A percentile compares a stretch with the other conserved stretches of the same genome.
Evolutionary conservation across 768 basidiomycete genomes (phyloP).

Genomic region (Leucocoprinus leucothites): DNA sequence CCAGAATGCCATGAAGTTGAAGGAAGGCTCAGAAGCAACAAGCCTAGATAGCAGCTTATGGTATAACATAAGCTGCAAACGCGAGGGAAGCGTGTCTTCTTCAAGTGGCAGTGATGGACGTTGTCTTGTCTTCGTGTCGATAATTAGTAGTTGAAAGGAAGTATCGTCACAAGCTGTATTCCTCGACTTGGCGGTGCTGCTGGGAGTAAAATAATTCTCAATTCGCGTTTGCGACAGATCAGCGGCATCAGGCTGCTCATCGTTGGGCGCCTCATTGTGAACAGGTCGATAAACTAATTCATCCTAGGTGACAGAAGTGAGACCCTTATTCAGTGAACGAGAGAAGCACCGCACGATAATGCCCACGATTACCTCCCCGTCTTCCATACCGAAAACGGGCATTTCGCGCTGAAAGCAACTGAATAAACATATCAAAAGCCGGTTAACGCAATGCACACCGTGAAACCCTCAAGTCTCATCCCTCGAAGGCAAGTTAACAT

Average conservation of each 20-base stretch:
- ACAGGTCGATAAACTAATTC: conserved; percentile 34
- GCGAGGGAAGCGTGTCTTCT: conserved; percentile 54
- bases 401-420: conserved; percentile 62
- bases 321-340: background rate
- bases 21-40: conserved; percentile 36
- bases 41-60: conserved; percentile 58
- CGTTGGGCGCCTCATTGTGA: background rate
- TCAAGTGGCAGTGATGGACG: conserved; percentile 47
- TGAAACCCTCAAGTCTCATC: conserved; percentile 43
- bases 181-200: background rate
- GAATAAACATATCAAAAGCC: background rate
- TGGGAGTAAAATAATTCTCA: background rate
- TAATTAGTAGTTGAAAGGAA: conserved; percentile 36
- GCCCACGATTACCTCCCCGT: conserved; percentile 64
- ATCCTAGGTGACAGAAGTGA: conserved; percentile 36
- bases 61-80: conserved; percentile 79
- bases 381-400: conserved; percentile 76
- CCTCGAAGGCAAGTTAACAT: conserved; percentile 65
- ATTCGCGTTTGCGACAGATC: background rate
- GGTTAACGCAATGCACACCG: conserved; percentile 32
- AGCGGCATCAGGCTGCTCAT: background rate
- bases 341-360: conserved; percentile 53
- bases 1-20: conserved; percentile 59
- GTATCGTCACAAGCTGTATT: background rate
- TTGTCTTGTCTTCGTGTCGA: conserved; percentile 73